Evolutionary conservation across 306 rosid species (phyloP), one percentile per base, ranked within the genome.

Genomic region (Prunus dulcis): DNA sequence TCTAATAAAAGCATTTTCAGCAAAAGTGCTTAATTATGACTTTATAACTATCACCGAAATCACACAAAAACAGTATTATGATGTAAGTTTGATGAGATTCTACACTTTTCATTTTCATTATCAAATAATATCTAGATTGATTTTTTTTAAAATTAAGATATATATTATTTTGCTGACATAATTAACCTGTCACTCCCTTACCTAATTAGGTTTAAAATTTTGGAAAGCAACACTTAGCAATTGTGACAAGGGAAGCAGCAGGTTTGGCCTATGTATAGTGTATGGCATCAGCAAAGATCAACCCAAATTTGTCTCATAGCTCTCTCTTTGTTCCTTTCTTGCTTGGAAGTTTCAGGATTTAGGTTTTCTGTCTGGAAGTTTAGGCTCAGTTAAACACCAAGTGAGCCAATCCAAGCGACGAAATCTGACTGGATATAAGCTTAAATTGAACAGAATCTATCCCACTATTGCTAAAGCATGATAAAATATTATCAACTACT

Each of bases 361-460:
- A 13, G 43, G 28, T 50, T 32, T 30, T 63, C 38, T 64, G 61
- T 55, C n/a, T 23, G 41, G 69, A 64, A 23, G 3, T 12, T 41
- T 19, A 28, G 38, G 61, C 57, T 46, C 43, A 2, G 34, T 17
- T 25, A 2, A 46, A 43, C 32, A 8, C 12, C 78, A 61, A 32
- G 34, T 64, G 68, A 77, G 19, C 47, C 43, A 47, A 77, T 51
- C 28, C 2, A 25, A 23, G 8, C 9, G 25, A 23, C 9, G 13
- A 14, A 69, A 25, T 50, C 12, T 50, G 10, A 69, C 28, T 28
- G 61, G 50, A 52, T 30, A 13, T 49, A 49, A 12, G 75, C 27
- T 51, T 51, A 51, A 57, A 58, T 19, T 28, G 20, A 43, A 58
- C 67, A 58, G 55, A 72, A 73, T 73, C 58, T 45, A 60, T 60